These are phyloP conservation scores for Scheffersomyces insectosa DNA, from an alignment of 1,139 yeast species.

Conservation along the genomic window DNA sequence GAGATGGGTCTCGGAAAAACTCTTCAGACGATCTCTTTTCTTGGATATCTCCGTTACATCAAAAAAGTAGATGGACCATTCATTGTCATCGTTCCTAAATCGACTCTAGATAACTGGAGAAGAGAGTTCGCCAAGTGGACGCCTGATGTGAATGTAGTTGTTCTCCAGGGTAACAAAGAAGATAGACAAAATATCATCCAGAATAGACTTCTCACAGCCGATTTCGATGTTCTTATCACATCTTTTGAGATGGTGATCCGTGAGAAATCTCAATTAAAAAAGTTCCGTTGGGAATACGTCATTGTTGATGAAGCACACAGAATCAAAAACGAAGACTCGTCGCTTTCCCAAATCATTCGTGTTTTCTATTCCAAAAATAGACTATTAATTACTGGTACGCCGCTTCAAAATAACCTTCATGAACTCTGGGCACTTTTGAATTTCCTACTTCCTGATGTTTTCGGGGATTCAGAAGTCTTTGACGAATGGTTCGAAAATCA, in stretches of 20 bases:
- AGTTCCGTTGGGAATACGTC: slow-evolving; percentile 90
- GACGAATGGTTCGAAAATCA: slow-evolving; percentile 79
- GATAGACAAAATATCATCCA: slow-evolving; percentile 64
- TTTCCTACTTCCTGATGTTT: slow-evolving; percentile 90
- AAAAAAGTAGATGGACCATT: slow-evolving; percentile 87
- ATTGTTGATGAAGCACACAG: slow-evolving; percentile 97
- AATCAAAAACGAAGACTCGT: slow-evolving; percentile 89
- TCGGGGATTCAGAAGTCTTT: slow-evolving; percentile 85
- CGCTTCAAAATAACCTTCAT: slow-evolving; percentile 89
- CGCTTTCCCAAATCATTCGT: slow-evolving; percentile 86
- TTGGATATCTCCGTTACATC: slow-evolving; percentile 81
- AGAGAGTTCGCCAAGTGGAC: slow-evolving; percentile 95
- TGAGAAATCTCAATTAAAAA: slow-evolving; percentile 78
- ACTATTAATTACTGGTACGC: slow-evolving; percentile 91
- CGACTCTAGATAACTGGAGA: slow-evolving; percentile 94
- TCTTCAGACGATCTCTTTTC: slow-evolving; percentile 55
- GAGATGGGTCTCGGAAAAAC: slow-evolving; percentile 55
- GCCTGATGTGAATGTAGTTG: slow-evolving; percentile 87
- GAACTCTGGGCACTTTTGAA: slow-evolving; percentile 95
- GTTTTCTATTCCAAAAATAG: slow-evolving; percentile 83
- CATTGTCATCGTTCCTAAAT: slow-evolving; percentile 89
- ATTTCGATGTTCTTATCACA: slow-evolving; percentile 86
- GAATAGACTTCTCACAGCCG: slow-evolving; percentile 60
- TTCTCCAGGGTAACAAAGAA: slow-evolving; percentile 86
- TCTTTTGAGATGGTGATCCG: slow-evolving; percentile 92